Base-by-base conservation (phyloP, 768 basidiomycete genomes). In the Sarcomyxa edulis region DNA sequence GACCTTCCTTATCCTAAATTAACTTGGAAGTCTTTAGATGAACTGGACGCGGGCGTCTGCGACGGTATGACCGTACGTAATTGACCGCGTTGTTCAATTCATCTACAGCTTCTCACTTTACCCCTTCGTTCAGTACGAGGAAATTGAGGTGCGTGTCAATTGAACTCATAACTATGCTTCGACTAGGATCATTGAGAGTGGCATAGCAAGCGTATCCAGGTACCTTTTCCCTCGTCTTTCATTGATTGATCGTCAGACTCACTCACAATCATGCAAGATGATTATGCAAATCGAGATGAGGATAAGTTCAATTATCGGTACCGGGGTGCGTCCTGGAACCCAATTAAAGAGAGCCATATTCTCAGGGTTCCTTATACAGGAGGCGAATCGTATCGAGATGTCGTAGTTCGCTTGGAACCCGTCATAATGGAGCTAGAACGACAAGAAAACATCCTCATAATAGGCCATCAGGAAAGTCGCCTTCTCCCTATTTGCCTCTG, bases 31-130 rank as follows among this genome's bases (percentile, higher is more conserved):
- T 92, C 91, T 2, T 65, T 99, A 36, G 96, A 99, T 52, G 96
- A 99, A 61, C 71, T 99, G 19, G 96, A 99, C 58, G 96, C 96
- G 6, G 96, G 96, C 18, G 96, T 99, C 23, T 99, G 96, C 53
- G 96, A 99, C 61, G 96, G 85, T 11, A 98, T 99, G 96, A 98
- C 96, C n/a, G n/a, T n/a, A n/a, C n/a, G n/a, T n/a, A n/a, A n/a
- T n/a, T n/a, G n/a, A n/a, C n/a, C n/a, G n/a, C n/a, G n/a, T n/a
- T n/a, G n/a, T n/a, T n/a, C n/a, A n/a, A n/a, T n/a, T n/a, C n/a
- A n/a, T n/a, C n/a, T n/a, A n/a, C n/a, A n/a, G n/a, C n/a, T n/a
- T n/a, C n/a, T n/a, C n/a, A n/a, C n/a, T n/a, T n/a, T n/a, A n/a
- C n/a, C n/a, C n/a, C n/a, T n/a, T n/a, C n/a, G n/a, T n/a, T n/a